A percentile compares a stretch with the other conserved stretches of the same genome.
Evolutionary conservation across 345 rosid genomes (phyloP).

Genomic region (Firmiana major): DNA sequence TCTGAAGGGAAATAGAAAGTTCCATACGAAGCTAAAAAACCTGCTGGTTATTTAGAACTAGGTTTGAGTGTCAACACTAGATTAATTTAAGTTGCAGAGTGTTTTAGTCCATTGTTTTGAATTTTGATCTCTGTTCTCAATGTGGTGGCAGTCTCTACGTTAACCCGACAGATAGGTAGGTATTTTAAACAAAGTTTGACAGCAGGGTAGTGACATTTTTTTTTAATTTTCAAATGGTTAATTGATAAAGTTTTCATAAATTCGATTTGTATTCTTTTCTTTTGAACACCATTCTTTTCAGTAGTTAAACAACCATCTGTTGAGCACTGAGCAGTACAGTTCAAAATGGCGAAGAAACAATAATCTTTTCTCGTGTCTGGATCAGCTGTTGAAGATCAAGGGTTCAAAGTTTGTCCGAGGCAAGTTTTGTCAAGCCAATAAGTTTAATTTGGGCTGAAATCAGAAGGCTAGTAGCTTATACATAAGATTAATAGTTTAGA

Average conservation of each 20-base stretch:
- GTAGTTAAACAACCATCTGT: background rate
- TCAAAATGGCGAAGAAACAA: background rate
- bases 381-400: no score
- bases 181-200: background rate
- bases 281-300: background rate
- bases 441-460: no score
- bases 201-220: background rate
- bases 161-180: background rate
- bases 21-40: background rate
- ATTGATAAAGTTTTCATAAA: background rate
- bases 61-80: background rate
- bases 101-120: background rate
- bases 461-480: no score
- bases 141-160: conserved; percentile 8
- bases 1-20: background rate
- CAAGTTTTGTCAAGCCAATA: no score
- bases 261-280: background rate
- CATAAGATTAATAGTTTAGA: no score
- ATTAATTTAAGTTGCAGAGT: conserved; percentile 2
- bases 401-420: no score
- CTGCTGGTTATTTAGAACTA: background rate
- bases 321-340: background rate
- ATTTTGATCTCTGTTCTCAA: background rate
- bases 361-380: no score
- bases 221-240: background rate